Conservation (phyloP, 805 yeast genomes). For the Saccharomyces eubayanus region DNA sequence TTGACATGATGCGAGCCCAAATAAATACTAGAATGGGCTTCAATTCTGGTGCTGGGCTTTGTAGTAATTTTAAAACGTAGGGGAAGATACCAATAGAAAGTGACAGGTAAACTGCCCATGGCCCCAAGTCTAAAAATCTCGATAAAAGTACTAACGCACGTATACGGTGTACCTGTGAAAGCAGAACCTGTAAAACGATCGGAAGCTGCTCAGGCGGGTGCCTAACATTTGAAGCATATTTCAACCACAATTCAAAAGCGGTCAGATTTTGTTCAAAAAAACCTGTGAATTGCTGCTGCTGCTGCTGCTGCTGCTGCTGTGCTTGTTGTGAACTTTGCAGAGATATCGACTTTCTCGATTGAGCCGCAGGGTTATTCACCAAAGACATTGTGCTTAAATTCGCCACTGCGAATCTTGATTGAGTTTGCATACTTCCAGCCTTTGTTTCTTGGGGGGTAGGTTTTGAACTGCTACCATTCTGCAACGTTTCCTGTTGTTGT, state of each 20-base stretch:
- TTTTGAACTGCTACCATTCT: constrained; percentile 8
- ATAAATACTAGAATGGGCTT: constrained; percentile 91
- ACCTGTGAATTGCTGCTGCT: constrained; percentile 73
- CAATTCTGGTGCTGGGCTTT: constrained; percentile 90
- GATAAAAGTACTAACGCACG: constrained; percentile 80
- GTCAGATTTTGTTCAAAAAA: constrained; percentile 94
- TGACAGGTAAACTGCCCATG: constrained; percentile 94
- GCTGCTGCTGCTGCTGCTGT: constrained; percentile 14
- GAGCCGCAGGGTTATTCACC: constrained; percentile 22
- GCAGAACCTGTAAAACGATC: constrained; percentile 80
- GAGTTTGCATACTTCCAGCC: constrained; percentile 19
- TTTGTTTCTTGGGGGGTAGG: constrained; percentile 7
- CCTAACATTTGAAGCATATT: constrained; percentile 75
- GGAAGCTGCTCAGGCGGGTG: constrained; percentile 94
- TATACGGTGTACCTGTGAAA: constrained; percentile 89
- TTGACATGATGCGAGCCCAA: constrained; percentile 97
- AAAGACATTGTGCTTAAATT: constrained; percentile 33
- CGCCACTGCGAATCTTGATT: constrained; percentile 27
- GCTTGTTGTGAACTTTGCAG: constrained; percentile 3
- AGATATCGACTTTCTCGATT: constrained; percentile 5
- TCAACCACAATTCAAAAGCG: constrained; percentile 93
- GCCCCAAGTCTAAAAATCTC: constrained; percentile 85
- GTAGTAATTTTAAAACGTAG: constrained; percentile 79
- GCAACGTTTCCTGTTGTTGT: constrained; percentile 21
- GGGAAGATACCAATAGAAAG: constrained; percentile 94